Evolutionary conservation across 345 rosid species (phyloP).

Genomic region (Excoecaria agallocha): DNA sequence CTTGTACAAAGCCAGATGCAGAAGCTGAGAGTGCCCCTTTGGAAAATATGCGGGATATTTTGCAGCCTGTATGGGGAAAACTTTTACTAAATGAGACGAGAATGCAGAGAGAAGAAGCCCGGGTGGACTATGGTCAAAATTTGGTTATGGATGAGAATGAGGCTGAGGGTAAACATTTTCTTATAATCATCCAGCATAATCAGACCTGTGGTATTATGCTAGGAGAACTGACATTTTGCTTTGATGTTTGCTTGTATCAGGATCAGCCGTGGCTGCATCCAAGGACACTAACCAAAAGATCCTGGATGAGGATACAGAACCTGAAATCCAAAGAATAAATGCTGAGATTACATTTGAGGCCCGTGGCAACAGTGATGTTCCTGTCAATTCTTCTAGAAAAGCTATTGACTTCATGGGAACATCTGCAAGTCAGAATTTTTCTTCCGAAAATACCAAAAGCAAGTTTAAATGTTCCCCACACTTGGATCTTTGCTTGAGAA

Average conservation of each 20-base stretch:
- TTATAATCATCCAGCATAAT: slow-evolving; percentile 7
- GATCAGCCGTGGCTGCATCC: slow-evolving; percentile 25
- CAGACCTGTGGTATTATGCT: not conserved
- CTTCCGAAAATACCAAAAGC: slow-evolving; percentile 32
- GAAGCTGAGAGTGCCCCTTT: slow-evolving; percentile 51
- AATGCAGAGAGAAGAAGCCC: slow-evolving; percentile 27
- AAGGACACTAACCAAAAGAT: slow-evolving; percentile 19
- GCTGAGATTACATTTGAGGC: slow-evolving; percentile 21
- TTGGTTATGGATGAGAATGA: slow-evolving; percentile 29
- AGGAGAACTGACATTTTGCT: slow-evolving; percentile 15
- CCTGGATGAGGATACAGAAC: slow-evolving; percentile 24
- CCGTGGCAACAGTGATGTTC: slow-evolving; percentile 18
- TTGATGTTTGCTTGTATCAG: slow-evolving; percentile 14
- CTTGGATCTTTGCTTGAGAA: slow-evolving; percentile 75
- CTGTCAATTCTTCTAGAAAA: slow-evolving; percentile 41
- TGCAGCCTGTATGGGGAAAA: slow-evolving; percentile 27
- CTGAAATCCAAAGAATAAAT: slow-evolving; percentile 29
- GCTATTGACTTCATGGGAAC: slow-evolving; percentile 80
- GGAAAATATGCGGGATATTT: slow-evolving; percentile 35
- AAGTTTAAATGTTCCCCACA: slow-evolving; percentile 44
- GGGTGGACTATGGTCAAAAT: slow-evolving; percentile 20
- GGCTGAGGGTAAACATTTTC: slow-evolving; percentile 34
- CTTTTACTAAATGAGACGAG: slow-evolving; percentile 18
- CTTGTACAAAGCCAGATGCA: slow-evolving; percentile 70
- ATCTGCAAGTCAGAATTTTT: slow-evolving; percentile 28